Base-by-base conservation (phyloP, 352 stramenopile species). In the Pythium dissimile region DNA sequence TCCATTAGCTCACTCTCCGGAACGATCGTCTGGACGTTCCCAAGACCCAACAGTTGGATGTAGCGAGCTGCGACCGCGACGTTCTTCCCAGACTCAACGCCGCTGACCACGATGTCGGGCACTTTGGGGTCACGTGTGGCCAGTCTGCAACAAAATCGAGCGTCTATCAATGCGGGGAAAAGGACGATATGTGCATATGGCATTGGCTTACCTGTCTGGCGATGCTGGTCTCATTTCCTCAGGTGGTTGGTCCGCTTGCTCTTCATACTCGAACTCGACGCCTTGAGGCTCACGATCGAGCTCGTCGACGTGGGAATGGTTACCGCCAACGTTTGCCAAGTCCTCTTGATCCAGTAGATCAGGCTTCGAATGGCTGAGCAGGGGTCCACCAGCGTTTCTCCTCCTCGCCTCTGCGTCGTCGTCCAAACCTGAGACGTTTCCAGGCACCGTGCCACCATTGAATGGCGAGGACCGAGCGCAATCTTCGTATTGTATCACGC, bases 41-140 rank as follows among this genome's bases (percentile, higher is more conserved):
- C 80, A 12, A 92, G 20, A 0, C 80, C 82, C 15, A 92, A 55
- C 13, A 92, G 63, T 23, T 89, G 77, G 26, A 92, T 86, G 59
- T 89, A 92, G 10, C 82, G 73, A 0, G 71, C 80, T n/a, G 72
- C 67, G 15, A 82, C 71, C 1, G 75, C 57, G 7, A 80, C 67
- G 49, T 73, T 80, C 2, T 58, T 64, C 2, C 60, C 74, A 26
- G 59, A 63, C 13, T 69, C 58, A 7, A 73, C 52, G 1, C 79
- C 77, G 4, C 75, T 66, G 10, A 92, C 66, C 16, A 86, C 48
- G 13, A 92, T 88, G 34, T 87, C 72, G 9, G 80, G 79, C 9
- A 89, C 39, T 20, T 86, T 88, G 5, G 82, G 79, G 9, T 70
- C 69, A 27, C 67, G 54, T 6, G 53, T 60, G 16, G 59, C 63